Percentiles rank a stretch among this genome's conserved stretches.
These are phyloP conservation scores for Acmispon strigosus DNA, from an alignment of 306 rosid species.

Conservation along the genomic window DNA sequence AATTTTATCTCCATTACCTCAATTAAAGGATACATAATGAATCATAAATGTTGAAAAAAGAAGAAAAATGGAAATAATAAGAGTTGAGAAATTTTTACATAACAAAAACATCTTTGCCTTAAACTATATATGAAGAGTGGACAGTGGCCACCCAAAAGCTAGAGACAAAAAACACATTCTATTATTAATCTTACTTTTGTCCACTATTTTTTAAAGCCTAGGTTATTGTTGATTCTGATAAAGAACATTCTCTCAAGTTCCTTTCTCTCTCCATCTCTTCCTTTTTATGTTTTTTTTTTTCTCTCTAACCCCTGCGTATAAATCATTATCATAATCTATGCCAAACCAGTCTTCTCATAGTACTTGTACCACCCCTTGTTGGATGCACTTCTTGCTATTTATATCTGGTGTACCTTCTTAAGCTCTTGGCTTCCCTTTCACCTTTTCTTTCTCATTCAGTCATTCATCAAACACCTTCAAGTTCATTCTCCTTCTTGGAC, in stretches of 20 bases:
- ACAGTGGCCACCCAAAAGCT: conserved; percentile 16
- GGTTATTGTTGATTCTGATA: conserved; percentile 41
- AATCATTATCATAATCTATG: conserved; percentile 28
- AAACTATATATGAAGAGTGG: conserved; percentile 10
- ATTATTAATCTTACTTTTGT: conserved; percentile 55
- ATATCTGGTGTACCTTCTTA: conserved; percentile 15
- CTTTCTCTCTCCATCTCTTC: conserved; percentile 4
- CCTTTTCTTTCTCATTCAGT: conserved; percentile 2
- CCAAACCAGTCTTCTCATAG: conserved; percentile 27
- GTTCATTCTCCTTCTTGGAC: not conserved
- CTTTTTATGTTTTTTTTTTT: not conserved
- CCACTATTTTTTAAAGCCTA: conserved; percentile 35
- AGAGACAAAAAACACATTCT: conserved; percentile 58
- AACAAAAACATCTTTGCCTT: not conserved
- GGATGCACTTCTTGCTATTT: conserved; percentile 21
- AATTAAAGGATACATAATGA: no score
- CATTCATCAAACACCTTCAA: conserved; percentile 4
- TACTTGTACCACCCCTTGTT: conserved; percentile 10
- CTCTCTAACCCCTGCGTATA: conserved; percentile 30
- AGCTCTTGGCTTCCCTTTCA: conserved; percentile 10
- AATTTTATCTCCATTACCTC: no score
- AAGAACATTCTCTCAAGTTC: conserved; percentile 46
- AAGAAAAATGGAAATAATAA: not conserved
- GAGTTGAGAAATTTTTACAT: not conserved
- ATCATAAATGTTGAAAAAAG: no score